Evolutionary conservation across 768 basidiomycete genomes (phyloP).

Genomic region (Pluteus cervinus): DNA sequence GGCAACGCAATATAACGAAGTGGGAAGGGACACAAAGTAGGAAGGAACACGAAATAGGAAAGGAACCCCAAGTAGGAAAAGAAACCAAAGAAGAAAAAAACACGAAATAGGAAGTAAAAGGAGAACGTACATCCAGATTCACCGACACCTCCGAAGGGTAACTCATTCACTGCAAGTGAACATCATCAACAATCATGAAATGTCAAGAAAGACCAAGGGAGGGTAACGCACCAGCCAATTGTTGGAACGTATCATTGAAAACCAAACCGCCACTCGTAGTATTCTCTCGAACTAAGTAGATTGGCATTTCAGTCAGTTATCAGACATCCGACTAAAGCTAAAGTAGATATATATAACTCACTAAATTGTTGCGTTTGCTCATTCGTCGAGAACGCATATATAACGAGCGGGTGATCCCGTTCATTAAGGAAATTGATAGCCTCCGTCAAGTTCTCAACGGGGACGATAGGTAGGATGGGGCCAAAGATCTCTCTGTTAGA

Average conservation of each 20-base stretch:
- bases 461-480: conserved; percentile 1
- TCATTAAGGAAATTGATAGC: no score
- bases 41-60: not conserved
- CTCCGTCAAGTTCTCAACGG: no score
- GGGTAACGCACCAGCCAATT: conserved; percentile 14
- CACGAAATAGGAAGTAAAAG: not conserved
- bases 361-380: not conserved
- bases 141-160: conserved; percentile 53
- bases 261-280: not conserved
- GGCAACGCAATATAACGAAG: not conserved
- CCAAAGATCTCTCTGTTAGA: not conserved
- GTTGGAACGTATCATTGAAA: conserved; percentile 21
- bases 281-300: not conserved
- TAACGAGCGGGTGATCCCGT: not conserved
- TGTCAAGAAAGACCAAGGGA: conserved; percentile 4
- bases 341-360: not conserved
- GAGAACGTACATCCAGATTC: conserved; percentile 55
- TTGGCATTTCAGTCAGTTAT: no score
- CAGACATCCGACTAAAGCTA: no score
- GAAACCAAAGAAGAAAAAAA: not conserved
- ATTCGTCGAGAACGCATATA: not conserved
- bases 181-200: not conserved
- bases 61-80: not conserved
- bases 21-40: not conserved
- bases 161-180: conserved; percentile 15